Percentiles rank a stretch among this genome's conserved stretches.
These are phyloP conservation scores for Chalciporus pseudorubinellus DNA, from an alignment of 768 basidiomycete genomes.

Conservation along the genomic window DNA sequence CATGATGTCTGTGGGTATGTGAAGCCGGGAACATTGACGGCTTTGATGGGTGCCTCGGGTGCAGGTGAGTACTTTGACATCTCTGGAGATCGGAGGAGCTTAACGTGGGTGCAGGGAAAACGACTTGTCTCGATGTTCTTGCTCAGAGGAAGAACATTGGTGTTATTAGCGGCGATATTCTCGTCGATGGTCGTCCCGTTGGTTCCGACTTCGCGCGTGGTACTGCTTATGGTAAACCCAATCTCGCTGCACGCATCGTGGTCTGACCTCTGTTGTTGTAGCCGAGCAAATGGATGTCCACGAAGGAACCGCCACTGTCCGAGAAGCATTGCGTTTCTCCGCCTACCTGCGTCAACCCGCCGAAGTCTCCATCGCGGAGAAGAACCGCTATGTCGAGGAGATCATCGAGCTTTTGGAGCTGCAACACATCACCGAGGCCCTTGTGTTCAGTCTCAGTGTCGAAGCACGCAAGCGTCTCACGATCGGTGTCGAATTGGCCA, in stretches of 20 bases:
- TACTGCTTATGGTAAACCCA: constrained; percentile 67
- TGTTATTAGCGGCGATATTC: constrained; percentile 57
- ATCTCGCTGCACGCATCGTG: not conserved
- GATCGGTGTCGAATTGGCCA: constrained; percentile 88
- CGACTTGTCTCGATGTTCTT: constrained; percentile 71
- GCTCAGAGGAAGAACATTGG: constrained; percentile 74
- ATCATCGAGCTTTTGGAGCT: constrained; percentile 83
- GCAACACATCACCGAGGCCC: constrained; percentile 78
- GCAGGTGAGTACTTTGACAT: constrained; percentile 47
- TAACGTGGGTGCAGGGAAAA: constrained; percentile 50
- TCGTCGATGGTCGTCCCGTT: constrained; percentile 65
- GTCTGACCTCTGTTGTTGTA: constrained; percentile 32
- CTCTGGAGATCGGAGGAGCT: not conserved
- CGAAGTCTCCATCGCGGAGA: constrained; percentile 63
- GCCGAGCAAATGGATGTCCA: constrained; percentile 87
- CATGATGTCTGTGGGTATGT: constrained; percentile 80
- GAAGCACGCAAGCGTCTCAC: constrained; percentile 84
- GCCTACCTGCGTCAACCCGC: constrained; percentile 81
- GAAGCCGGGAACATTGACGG: constrained; percentile 84
- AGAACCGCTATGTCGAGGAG: constrained; percentile 77
- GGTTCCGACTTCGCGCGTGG: constrained; percentile 59
- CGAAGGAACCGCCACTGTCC: constrained; percentile 77
- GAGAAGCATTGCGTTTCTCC: constrained; percentile 83
- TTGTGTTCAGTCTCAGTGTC: constrained; percentile 66
- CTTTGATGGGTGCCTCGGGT: constrained; percentile 84